Evolutionary conservation across 2,329 filamentous ascomycete species (phyloP).

Genomic region (Colletotrichum cordylinicola): DNA sequence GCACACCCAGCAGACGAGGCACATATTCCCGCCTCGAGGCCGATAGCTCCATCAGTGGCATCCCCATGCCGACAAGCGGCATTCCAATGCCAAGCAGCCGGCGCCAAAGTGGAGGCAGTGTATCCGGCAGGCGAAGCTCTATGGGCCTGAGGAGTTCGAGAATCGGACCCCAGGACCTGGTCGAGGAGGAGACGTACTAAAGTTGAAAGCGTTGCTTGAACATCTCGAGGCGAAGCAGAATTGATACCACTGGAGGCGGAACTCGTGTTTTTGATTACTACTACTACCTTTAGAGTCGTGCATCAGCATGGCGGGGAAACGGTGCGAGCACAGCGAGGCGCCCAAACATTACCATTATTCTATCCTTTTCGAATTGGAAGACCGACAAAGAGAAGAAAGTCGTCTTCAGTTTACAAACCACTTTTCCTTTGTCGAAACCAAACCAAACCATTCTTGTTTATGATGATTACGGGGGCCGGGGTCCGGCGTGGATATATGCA

Average conservation of each 20-base stretch:
- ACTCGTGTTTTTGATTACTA: slow-evolving; percentile 35
- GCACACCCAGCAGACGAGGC: slow-evolving; percentile 61
- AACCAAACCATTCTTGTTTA: background rate
- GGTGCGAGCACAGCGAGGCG: slow-evolving; percentile 1
- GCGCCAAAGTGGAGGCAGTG: slow-evolving; percentile 46
- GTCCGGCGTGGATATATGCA: slow-evolving; percentile 14
- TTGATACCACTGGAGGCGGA: slow-evolving; percentile 29
- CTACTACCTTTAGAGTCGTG: background rate
- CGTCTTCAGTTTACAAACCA: background rate
- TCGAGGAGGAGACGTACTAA: slow-evolving; percentile 62
- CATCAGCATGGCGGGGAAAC: background rate
- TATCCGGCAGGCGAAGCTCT: slow-evolving; percentile 37
- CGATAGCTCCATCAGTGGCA: slow-evolving; percentile 43
- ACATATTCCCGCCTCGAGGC: slow-evolving; percentile 56
- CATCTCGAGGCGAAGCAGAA: background rate
- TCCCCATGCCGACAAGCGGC: slow-evolving; percentile 46
- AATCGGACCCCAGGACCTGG: slow-evolving; percentile 44
- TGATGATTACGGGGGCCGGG: slow-evolving; percentile 5
- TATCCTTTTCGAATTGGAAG: background rate
- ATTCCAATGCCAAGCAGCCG: slow-evolving; percentile 52
- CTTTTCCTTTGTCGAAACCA: slow-evolving; percentile 10
- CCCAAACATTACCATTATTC: slow-evolving; percentile 1
- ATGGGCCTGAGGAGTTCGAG: slow-evolving; percentile 29
- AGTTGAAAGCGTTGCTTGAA: background rate
- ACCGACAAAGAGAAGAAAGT: background rate